These are phyloP conservation scores for Arachnomyces sp. DNA, from an alignment of 2,329 filamentous ascomycete species.

Conservation along the genomic window DNA sequence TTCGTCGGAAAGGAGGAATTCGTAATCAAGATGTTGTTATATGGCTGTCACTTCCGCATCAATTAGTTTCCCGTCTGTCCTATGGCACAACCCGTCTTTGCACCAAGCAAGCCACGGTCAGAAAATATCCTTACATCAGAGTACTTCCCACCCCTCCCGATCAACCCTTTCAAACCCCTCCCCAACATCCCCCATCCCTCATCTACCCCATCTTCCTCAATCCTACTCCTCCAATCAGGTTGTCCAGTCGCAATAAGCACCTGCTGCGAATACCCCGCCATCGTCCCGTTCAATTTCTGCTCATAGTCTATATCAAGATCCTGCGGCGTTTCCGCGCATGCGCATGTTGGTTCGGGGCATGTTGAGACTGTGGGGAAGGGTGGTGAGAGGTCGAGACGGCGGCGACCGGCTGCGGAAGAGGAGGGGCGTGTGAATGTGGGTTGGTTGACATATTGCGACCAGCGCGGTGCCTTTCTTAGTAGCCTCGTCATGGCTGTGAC, in stretches of 20 bases:
- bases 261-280: constrained; percentile 71
- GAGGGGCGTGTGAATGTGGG: constrained; percentile 11
- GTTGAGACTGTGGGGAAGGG: constrained; percentile 41
- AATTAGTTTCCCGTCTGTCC: constrained; percentile 4
- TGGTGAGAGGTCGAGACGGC: constrained; percentile 28
- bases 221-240: constrained; percentile 70
- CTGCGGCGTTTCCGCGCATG: constrained; percentile 61
- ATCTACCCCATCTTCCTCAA: constrained; percentile 65
- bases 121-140: constrained; percentile 50
- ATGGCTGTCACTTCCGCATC: constrained; percentile 51
- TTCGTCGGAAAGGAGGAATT: constrained; percentile 63
- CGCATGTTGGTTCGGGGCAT: constrained; percentile 70
- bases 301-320: constrained; percentile 67
- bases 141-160: constrained; percentile 58
- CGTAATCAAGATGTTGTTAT: constrained; percentile 68
- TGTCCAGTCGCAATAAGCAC: constrained; percentile 75
- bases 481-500: too few species aligned
- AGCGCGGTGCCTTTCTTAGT: too few species aligned
- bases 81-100: neutral
- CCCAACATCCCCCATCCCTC: constrained; percentile 40
- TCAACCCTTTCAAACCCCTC: constrained; percentile 60
- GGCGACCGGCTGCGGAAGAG: constrained; percentile 13
- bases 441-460: too few species aligned
- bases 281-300: constrained; percentile 63
- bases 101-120: neutral